Evolutionary conservation across 2,329 filamentous ascomycete species (phyloP).

Genomic region (Pseudogymnoascus sp.): DNA sequence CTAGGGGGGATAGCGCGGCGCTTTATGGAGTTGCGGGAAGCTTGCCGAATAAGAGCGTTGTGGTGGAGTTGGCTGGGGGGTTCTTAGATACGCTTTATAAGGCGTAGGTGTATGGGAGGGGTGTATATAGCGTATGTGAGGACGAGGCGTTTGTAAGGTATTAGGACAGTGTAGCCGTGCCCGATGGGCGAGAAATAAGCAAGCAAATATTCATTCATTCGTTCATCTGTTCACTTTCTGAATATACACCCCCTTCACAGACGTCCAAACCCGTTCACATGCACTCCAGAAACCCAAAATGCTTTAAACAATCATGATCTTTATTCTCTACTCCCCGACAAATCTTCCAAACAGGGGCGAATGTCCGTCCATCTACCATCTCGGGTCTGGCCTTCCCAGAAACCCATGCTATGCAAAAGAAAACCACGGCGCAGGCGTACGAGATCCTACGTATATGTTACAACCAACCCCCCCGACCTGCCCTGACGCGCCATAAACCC

Average conservation of each 20-base stretch:
- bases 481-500: constrained; percentile 2
- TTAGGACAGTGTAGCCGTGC: neutral
- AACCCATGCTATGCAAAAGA: constrained; percentile 2
- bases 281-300: neutral
- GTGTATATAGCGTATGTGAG: neutral
- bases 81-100: constrained; percentile 94
- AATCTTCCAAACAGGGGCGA: neutral
- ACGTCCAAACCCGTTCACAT: neutral
- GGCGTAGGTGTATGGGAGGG: constrained; percentile 43
- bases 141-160: neutral
- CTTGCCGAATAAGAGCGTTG: constrained; percentile 89
- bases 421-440: neutral
- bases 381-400: neutral
- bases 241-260: too few relatives aligned
- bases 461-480: neutral
- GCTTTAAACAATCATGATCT: neutral
- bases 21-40: constrained; percentile 93
- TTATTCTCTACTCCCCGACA: neutral
- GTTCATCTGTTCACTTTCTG: neutral
- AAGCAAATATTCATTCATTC: neutral
- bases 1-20: constrained; percentile 71
- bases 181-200: neutral
- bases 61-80: constrained; percentile 79
- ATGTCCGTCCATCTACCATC: neutral
- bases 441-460: constrained; percentile 4